These are phyloP conservation scores for Daucus carota DNA, from an alignment of 129 eudicot species.

Conservation along the genomic window DNA sequence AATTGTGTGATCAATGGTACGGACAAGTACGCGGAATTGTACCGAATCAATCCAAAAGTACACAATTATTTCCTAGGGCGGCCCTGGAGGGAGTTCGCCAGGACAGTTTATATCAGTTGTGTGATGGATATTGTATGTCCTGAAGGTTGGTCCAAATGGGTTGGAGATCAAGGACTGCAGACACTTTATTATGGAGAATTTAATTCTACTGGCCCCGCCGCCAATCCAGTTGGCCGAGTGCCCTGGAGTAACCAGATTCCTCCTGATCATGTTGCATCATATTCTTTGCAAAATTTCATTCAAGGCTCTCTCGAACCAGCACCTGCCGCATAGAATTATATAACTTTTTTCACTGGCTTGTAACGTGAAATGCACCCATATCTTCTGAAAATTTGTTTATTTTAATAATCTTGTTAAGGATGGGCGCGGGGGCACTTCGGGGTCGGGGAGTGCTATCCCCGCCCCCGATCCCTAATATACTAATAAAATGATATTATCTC, in stretches of 20 bases:
- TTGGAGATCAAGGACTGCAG: constrained; percentile 30
- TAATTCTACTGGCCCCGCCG: constrained; percentile 30
- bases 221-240: constrained; percentile 30
- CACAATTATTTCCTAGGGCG: constrained; percentile 15
- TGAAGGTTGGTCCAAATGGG: constrained; percentile 47
- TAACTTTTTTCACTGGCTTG: too few species aligned
- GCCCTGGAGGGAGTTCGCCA: constrained; percentile 41
- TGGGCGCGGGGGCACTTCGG: too few species aligned
- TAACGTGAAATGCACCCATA: too few species aligned
- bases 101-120: constrained; percentile 35
- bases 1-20: constrained; percentile 29
- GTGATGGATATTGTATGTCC: constrained; percentile 31
- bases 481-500: too few species aligned
- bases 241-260: constrained; percentile 46
- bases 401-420: too few species aligned
- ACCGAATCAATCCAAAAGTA: background rate
- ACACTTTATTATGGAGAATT: constrained; percentile 50
- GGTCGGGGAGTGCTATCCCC: too few species aligned
- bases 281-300: constrained; percentile 36
- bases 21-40: constrained; percentile 17
- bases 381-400: too few species aligned
- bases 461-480: too few species aligned
- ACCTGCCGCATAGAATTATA: background rate
- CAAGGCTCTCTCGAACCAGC: constrained; percentile 15
- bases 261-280: constrained; percentile 19